Base-by-base conservation (phyloP, 805 yeast species). In the Metschnikowia proteae region DNA sequence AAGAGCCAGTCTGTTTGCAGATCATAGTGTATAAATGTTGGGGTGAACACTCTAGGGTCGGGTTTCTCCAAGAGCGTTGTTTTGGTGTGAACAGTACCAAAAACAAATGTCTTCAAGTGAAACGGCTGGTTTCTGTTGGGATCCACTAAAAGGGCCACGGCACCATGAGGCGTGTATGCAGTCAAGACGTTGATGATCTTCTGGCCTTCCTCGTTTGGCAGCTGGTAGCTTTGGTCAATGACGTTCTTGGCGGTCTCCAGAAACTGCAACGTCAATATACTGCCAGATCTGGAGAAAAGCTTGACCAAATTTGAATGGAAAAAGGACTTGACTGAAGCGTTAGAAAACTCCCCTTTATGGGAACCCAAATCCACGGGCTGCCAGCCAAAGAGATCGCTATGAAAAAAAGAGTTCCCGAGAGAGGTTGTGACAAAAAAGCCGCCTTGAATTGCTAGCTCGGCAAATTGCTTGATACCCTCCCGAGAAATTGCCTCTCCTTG, bases 51-150 rank as follows among this genome's bases (percentile, higher is more conserved):
- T 9, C 46, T 44, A 10, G 54, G 51, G 23, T 51, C 51, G 9
- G 51, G 54, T 13, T 60, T 69, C 3, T 65, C 51, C 53, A 73
- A 40, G 53, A 64, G 31, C 53, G 55, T 27, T 62, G 74, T 53
- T 54, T 67, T 26, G 2, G 40, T 13, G 13, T 25, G 38, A 11
- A 5, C 6, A 5, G 25, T 3, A 9, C 25, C 32, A 22, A 30
- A 31, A 13, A 43, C 22, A 38, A 83, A 55, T 34, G 68, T 69
- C 46, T 72, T 57, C 17, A 81, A 61, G 3, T 74, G 51, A 42
- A 86, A 71, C 3, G 81, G 78, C 42, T 80, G 82, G 3, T 65
- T 68, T 1, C 86, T 83, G 58, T 84, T 82, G 37, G 94, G 91
- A 11, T 88, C 81, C 55, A 86, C 94, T 5, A 76, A 60, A 13